Base-by-base conservation (phyloP, 345 rosid species). In the Hypericum perforatum region DNA sequence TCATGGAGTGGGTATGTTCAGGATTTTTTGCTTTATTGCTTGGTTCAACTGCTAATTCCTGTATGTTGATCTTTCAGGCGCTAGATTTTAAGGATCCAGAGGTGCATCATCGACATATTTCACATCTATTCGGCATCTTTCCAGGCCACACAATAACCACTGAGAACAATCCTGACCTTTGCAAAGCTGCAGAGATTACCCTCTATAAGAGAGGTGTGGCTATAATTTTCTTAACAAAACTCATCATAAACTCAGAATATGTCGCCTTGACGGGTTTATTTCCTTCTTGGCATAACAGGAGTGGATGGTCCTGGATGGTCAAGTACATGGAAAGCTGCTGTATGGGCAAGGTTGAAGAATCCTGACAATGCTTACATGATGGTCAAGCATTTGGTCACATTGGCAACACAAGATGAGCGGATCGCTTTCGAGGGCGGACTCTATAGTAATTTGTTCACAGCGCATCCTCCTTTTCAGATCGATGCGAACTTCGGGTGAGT, bases 261-360 rank as follows among this genome's bases (percentile, higher is more conserved):
- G 32, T 22, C 32, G 32, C 32, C 32, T 22, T 22, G 32, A 22
- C 32, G 32, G 32, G 4, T 22, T 22, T 22, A 22, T 22, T 22
- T 22, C 4, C 32, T 1, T 22, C 4, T 22, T 4, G 32, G 4
- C 32, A 22, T 22, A 1, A 22, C 32, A 22, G 32, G 32, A 64
- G 95, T 75, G 74, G 86, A 82, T 14, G 97, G 98, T 58, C 97
- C 97, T 29, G 97, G 97, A 45, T 92, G 97, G 98, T 92, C 97
- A 43, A 85, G 82, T 53, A 65, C 74, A 5, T 88, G 98, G 98
- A 92, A 92, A 73, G 79, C 74, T 29, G 80, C 91, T 36, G 56
- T 88, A 39, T 92, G 97, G 99, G 95, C 97, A 38, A 85, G 76
- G 29, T 85, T 92, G 52, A 81, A 61, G 59, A 74, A 80, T 53